Evolutionary conservation across 164 flowering plant genomes (phyloP), one percentile per base, ranked within the genome.

Genomic region (Umbellularia californica): DNA sequence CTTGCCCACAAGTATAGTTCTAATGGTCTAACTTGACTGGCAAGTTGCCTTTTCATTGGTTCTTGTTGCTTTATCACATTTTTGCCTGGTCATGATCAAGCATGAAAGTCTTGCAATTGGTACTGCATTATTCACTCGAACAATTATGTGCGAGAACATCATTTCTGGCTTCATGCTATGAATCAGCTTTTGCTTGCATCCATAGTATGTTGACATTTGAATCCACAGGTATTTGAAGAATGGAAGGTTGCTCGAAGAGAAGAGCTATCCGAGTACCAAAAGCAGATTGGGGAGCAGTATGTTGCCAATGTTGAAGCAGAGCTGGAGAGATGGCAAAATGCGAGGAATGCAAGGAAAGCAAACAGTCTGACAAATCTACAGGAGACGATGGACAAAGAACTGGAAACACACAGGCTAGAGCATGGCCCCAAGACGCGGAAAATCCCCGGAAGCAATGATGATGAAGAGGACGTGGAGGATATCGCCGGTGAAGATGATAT

Each of bases 301-400:
- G 62, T 94, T 35, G 89, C 89, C 41, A 89, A 90, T 79, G 97
- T 87, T 47, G 99, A 91, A 73, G 88, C 85, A 79, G 97, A 92
- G 73, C 81, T 90, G 70, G 97, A 95, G 76, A 90, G 93, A 83
- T 88, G 97, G 98, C 92, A 89, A 75, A 94, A 89, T 80, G 88
- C 83, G 15, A 88, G 95, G 75, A 89, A 85, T 68, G 74, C 84
- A 25, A 86, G 94, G 71, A 92, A 85, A 79, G 81, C 76, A 74
- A 89, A 83, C 85, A 89, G 85, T 70, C n/a, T 76, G 75, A 69
- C 81, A 71, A 91, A 90, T 84, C 81, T 93, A 52, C 98, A 96
- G 84, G 99, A 96, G 81, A 91, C 95, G 0, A 94, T 96, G 99
- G 99, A 96, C 84, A 84, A 92, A 82, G 99, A 96, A 72, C 80